Base-by-base conservation (phyloP, 2,329 filamentous ascomycete genomes). In the Diaporthe capsici region DNA sequence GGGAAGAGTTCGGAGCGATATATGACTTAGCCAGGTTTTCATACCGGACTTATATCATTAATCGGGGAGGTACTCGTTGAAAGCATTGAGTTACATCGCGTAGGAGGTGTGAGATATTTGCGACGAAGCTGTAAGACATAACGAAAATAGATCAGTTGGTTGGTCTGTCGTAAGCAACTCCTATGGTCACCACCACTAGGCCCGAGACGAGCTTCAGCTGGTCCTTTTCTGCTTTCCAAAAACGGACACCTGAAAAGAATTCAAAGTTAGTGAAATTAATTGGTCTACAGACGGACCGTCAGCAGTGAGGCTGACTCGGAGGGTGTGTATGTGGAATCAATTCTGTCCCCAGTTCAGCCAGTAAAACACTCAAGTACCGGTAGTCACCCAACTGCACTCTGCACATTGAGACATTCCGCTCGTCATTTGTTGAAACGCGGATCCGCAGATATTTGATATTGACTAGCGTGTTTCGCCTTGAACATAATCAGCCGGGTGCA, bases 361-460 rank as follows among this genome's bases (percentile, higher is more conserved):
- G 13, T 6, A 12, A 31, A n/a, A n/a, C 20, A 37, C 10, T 4
- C 8, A 37, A 31, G 31, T 31, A 31, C 31, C 31, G 55, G 55
- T 58, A 10, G 4, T 37, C 8, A 22, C 13, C 7, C 8, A 49
- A 49, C 7, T 49, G 7, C 20, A 22, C 7, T 22, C 25, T 55
- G 25, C 25, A 13, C 25, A 28, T 17, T 28, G 13, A 17, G 51
- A 17, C 13, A 17, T 22, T 22, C 13, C 13, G 9, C 22, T 4
- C 12, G 51, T 31, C 20, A 28, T 31, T 28, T 31, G 51, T 28
- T 28, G 25, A 5, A 55, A 17, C 25, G 2, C 13, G 12, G 49
- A 5, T 15, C 1, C 7, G 25, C 13, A 5, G 13, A 1, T 2
- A 15, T 3, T 17, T 8, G 25, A 8, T 17, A 8, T 7, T 28